These are phyloP conservation scores for Epichloe sibirici DNA, from an alignment of 2,329 filamentous ascomycete genomes.

Conservation along the genomic window DNA sequence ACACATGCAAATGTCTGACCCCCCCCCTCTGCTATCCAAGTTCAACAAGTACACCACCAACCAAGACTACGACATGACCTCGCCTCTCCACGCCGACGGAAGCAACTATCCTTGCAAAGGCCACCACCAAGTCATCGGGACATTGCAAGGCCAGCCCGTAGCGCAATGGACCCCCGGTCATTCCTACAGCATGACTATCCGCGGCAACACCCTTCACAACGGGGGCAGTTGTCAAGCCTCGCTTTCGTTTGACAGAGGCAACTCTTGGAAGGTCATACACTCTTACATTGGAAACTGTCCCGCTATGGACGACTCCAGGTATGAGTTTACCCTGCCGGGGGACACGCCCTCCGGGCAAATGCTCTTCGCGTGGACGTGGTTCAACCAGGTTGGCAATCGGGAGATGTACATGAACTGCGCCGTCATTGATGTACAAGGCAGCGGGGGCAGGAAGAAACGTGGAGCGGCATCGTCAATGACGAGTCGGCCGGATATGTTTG, in stretches of 20 bases:
- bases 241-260: conserved; percentile 47
- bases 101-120: conserved; percentile 69
- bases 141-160: conserved; percentile 36
- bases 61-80: conserved; percentile 61
- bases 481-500: conserved; percentile 49
- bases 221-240: conserved; percentile 54
- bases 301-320: conserved; percentile 10
- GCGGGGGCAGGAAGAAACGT: conserved; percentile 18
- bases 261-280: conserved; percentile 41
- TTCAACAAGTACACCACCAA: conserved; percentile 35
- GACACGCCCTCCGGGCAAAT: conserved; percentile 36
- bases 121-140: conserved; percentile 35
- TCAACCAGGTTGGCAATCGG: conserved; percentile 49
- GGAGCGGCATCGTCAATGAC: conserved; percentile 25
- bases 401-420: conserved; percentile 65
- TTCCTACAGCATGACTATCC: conserved; percentile 39
- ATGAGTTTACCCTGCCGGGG: conserved; percentile 40
- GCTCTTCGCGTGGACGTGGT: conserved; percentile 51
- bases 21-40: conserved; percentile 42
- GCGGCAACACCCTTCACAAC: conserved; percentile 37
- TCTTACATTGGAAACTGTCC: conserved; percentile 25
- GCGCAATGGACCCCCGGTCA: conserved; percentile 42
- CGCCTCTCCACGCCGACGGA: conserved; percentile 48
- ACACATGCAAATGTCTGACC: conserved; percentile 44
- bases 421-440: conserved; percentile 35